Evolutionary conservation across 2,329 filamentous ascomycete genomes (phyloP), one percentile per base, ranked within the genome.

Genomic region (Acephala macrosclerotiorum): DNA sequence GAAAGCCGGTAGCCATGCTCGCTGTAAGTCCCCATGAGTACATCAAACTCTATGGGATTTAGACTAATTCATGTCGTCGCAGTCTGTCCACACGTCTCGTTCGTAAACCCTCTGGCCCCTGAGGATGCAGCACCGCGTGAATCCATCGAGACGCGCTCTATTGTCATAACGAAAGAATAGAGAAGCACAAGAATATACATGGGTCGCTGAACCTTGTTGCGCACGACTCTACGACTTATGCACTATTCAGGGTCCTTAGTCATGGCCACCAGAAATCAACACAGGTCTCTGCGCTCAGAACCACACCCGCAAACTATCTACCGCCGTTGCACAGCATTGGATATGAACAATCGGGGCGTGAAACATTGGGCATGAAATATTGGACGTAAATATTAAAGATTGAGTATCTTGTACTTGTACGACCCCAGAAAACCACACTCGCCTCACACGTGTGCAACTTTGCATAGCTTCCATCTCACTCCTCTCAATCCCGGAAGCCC

Each of bases 1-100:
- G 9, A 69, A 69, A 38, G 29, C 33, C 22, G 68, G 66, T 3
- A 16, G 40, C 16, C 69, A 72, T 56, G 68, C 71, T 12, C 47
- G 68, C 33, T 70, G 71, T 71, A 61, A 69, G 69, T 65, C 20
- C 9, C 47, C 25, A 25, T 29, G 3, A 16, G 3, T 26, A 33
- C 20, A 40, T 22, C 14, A 18, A 8, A 3, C 26, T 40, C 20
- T 29, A 33, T 14, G 3, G 3, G 8, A 38, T 33, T 33, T 33
- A 40, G 16, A 26, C 5, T 25, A 29, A 26, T 56, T 51, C 29
- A 36, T 58, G 1, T 22, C 22, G 12, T 14, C 35, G 20, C 51
- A 71, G 70, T 68, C 33, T 72, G 69, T 33, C 70, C 69, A 35
- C 70, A 72, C 38, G 66, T 70, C 12, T 69, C 68, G 1, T 72